phyloP scores from a whole-genome alignment of 345 rosid species.

The Ceriops tagal region DNA sequence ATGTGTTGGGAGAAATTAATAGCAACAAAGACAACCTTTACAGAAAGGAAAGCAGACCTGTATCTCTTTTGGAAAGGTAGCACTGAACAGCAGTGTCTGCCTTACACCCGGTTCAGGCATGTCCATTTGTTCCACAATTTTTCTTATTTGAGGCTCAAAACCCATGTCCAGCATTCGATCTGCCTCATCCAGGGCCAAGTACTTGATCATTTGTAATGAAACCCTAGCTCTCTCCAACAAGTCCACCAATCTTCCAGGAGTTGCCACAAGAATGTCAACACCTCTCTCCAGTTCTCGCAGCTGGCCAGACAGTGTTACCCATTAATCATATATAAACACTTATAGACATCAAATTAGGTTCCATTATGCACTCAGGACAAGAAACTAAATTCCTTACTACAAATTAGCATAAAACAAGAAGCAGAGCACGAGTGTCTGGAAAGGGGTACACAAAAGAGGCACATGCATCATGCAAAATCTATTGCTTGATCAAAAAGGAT shows the following conservation, averaged over 20 bases:
- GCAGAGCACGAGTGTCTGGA: neutral
- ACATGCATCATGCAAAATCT: neutral
- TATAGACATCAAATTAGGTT: no score
- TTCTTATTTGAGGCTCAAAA: conserved; percentile 99
- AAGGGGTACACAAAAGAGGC: no score
- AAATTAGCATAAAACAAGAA: no score
- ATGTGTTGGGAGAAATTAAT: no score
- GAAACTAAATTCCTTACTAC: no score
- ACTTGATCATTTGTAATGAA: conserved; percentile 86
- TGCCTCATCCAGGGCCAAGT: conserved; percentile 92
- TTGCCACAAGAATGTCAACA: conserved; percentile 96
- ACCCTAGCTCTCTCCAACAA: conserved; percentile 95
- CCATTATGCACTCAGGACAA: neutral
- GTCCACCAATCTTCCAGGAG: conserved; percentile 97
- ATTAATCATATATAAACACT: neutral
- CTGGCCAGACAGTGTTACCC: conserved; percentile 36
- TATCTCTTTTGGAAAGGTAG: conserved; percentile 96
- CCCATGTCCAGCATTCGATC: conserved; percentile 99
- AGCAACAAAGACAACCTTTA: neutral
- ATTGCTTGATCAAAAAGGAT: neutral
- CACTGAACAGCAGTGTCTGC: conserved; percentile 96
- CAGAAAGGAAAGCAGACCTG: conserved; percentile 48
- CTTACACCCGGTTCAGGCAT: conserved; percentile 92
- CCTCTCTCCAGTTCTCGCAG: conserved; percentile 94
- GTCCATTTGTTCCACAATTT: conserved; percentile 95